Evolutionary conservation across 306 rosid genomes (phyloP).

Genomic region (Carpinus viminea): DNA sequence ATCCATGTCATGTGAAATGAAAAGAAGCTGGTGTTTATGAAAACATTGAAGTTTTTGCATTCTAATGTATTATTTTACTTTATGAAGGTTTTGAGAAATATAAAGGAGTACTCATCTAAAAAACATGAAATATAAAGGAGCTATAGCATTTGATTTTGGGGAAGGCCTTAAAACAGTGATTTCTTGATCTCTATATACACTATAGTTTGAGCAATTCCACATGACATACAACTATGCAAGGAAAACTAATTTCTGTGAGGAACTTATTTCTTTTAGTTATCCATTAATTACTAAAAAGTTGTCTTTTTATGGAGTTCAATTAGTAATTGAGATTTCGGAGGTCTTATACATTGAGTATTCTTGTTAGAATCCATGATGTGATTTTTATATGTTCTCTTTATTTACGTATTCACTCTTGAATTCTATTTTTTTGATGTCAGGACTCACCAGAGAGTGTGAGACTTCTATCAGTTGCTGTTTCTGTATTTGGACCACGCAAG

Average conservation of each 20-base stretch:
- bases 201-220: not conserved
- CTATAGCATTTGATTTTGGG: not conserved
- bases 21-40: not conserved
- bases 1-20: not conserved
- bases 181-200: not conserved
- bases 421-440: slow-evolving; percentile 42
- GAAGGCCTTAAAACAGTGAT: not conserved
- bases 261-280: not conserved
- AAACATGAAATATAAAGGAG: not conserved
- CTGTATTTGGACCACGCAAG: slow-evolving; percentile 81
- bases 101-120: not conserved
- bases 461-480: slow-evolving; percentile 63
- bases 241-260: not conserved
- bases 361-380: not conserved
- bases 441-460: slow-evolving; percentile 67
- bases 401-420: slow-evolving; percentile 20
- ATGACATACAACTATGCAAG: not conserved
- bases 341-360: not conserved
- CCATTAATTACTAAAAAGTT: not conserved
- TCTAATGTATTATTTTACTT: not conserved
- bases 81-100: not conserved
- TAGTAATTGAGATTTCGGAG: not conserved
- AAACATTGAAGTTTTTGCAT: not conserved
- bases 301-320: not conserved
- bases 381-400: slow-evolving; percentile 1